Conservation (phyloP, 495 filamentous ascomycete species). For the Evansstolkia leycettana region DNA sequence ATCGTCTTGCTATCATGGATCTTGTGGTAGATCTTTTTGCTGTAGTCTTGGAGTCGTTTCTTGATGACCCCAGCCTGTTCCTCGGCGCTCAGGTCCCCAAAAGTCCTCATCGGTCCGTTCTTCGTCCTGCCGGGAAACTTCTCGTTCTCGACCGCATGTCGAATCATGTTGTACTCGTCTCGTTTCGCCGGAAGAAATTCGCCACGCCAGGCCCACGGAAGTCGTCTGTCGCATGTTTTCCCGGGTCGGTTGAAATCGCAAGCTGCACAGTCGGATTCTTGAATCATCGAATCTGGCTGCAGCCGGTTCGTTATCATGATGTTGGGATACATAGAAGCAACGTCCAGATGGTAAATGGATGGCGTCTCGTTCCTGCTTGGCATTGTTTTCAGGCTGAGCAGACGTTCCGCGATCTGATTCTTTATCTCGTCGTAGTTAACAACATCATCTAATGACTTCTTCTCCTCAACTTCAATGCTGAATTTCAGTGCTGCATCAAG, state of each 20-base stretch:
- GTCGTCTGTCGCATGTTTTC: conserved; percentile 87
- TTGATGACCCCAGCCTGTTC: conserved; percentile 75
- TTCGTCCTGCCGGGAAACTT: conserved; percentile 67
- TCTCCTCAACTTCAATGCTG: conserved; percentile 85
- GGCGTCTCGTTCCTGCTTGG: conserved; percentile 75
- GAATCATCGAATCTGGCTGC: conserved; percentile 95
- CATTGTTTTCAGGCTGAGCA: conserved; percentile 64
- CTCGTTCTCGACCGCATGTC: conserved; percentile 85
- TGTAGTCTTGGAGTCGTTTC: conserved; percentile 84
- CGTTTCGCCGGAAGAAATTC: conserved; percentile 93
- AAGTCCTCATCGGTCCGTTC: conserved; percentile 56
- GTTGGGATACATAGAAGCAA: conserved; percentile 99
- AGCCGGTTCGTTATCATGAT: conserved; percentile 99
- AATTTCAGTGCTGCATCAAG: conserved; percentile 87
- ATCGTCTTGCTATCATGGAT: conserved; percentile 93
- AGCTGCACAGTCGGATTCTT: conserved; percentile 89
- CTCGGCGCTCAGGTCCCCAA: conserved; percentile 67
- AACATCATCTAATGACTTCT: conserved; percentile 84
- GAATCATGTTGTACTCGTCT: conserved; percentile 99
- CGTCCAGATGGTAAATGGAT: conserved; percentile 95
- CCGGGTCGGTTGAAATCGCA: conserved; percentile 98
- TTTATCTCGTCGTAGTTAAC: conserved; percentile 90
- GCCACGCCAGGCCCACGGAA: conserved; percentile 98
- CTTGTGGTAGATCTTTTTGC: conserved; percentile 98
- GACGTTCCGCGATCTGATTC: conserved; percentile 60